Percentiles rank a stretch among this genome's conserved stretches.
phyloP scores from a whole-genome alignment of 495 filamentous ascomycete genomes.

The Collariella sp. region DNA sequence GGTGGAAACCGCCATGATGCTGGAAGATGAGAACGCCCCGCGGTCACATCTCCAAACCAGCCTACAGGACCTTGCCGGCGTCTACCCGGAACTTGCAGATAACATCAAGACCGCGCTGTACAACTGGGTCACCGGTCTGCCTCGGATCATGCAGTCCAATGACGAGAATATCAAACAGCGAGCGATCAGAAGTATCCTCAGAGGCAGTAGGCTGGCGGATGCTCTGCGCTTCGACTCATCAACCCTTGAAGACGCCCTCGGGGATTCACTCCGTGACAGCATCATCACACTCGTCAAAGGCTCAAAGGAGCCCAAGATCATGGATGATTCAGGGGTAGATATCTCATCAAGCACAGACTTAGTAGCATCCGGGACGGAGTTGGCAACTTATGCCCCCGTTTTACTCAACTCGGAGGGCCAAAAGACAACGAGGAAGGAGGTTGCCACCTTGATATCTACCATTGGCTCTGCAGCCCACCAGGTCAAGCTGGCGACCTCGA shows the following conservation, averaged over 20 bases:
- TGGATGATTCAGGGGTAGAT: slow-evolving; percentile 13
- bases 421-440: slow-evolving; percentile 47
- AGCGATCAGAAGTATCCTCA: slow-evolving; percentile 63
- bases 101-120: slow-evolving; percentile 64
- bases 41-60: slow-evolving; percentile 34
- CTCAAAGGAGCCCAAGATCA: slow-evolving; percentile 26
- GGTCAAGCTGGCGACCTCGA: slow-evolving; percentile 43
- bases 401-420: slow-evolving; percentile 59
- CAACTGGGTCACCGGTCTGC: slow-evolving; percentile 71
- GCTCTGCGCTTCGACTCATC: slow-evolving; percentile 58
- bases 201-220: slow-evolving; percentile 60
- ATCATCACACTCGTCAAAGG: slow-evolving; percentile 38
- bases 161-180: slow-evolving; percentile 69
- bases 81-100: slow-evolving; percentile 56
- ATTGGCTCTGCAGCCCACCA: slow-evolving; percentile 38
- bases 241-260: slow-evolving; percentile 59
- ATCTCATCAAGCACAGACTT: slow-evolving; percentile 21
- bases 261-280: slow-evolving; percentile 54
- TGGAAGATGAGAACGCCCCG: slow-evolving; percentile 49
- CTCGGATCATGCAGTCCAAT: slow-evolving; percentile 72
- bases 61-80: slow-evolving; percentile 53
- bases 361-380: slow-evolving; percentile 18
- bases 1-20: slow-evolving; percentile 70
- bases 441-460: slow-evolving; percentile 39
- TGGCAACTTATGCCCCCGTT: slow-evolving; percentile 49